Evolutionary conservation across 2,329 filamentous ascomycete genomes (phyloP).

Genomic region (Bipolaris victoriae): DNA sequence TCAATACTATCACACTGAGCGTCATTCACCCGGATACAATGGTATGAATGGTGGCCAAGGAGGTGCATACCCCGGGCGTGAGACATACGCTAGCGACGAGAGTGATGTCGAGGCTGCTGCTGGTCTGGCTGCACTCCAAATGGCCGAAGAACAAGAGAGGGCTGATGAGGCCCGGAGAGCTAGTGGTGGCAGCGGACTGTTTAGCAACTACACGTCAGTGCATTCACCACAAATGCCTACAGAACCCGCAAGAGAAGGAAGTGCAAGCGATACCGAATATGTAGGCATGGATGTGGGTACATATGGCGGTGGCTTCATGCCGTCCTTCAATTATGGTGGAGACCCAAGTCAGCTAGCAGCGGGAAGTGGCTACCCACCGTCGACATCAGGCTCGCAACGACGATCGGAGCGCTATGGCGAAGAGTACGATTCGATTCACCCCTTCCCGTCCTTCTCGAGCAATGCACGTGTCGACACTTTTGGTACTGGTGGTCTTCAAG

Average conservation of each 20-base stretch:
- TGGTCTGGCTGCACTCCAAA: conserved; percentile 80
- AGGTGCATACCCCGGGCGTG: conserved; percentile 44
- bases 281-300: conserved; percentile 73
- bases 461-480: conserved; percentile 82
- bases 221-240: conserved; percentile 52
- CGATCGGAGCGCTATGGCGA: conserved; percentile 53
- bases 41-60: conserved; percentile 57
- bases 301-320: conserved; percentile 74
- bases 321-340: conserved; percentile 66
- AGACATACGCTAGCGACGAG: conserved; percentile 63
- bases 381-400: conserved; percentile 55
- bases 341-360: conserved; percentile 52
- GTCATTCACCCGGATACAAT: conserved; percentile 37
- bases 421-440: conserved; percentile 58
- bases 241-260: conserved; percentile 27
- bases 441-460: conserved; percentile 62
- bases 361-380: conserved; percentile 48
- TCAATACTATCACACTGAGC: conserved; percentile 36
- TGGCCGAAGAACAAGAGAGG: conserved; percentile 80
- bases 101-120: conserved; percentile 88
- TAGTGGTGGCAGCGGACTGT: conserved; percentile 62
- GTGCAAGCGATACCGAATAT: conserved; percentile 71
- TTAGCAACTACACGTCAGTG: conserved; percentile 55
- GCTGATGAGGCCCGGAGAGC: conserved; percentile 63
- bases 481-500: conserved; percentile 86